A percentile compares a stretch with the other conserved stretches of the same genome.
phyloP scores from a whole-genome alignment of 2,329 filamentous ascomycete species.

The Diplocarpon rosae region DNA sequence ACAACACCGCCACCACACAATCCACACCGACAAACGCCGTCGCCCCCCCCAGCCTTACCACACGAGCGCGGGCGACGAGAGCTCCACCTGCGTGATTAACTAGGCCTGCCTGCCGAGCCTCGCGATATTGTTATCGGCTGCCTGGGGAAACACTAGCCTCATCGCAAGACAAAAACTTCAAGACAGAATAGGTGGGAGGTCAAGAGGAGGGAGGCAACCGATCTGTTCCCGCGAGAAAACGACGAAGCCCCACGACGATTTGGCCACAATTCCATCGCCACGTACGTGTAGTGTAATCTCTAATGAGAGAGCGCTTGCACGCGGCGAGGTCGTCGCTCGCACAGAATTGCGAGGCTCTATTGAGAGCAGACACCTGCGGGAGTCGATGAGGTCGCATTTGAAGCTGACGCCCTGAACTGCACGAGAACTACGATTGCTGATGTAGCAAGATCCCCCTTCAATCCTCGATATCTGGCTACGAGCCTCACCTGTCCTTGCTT shows the following conservation, averaged over 20 bases:
- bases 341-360: background rate
- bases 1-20: background rate
- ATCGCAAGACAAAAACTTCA: background rate
- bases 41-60: background rate
- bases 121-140: background rate
- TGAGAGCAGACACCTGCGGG: slow-evolving; percentile 5
- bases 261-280: background rate
- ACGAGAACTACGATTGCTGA: slow-evolving; percentile 12
- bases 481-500: slow-evolving; percentile 10
- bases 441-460: slow-evolving; percentile 14
- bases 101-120: background rate
- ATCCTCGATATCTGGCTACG: slow-evolving; percentile 12
- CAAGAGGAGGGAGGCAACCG: background rate
- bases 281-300: background rate
- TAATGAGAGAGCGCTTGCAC: background rate
- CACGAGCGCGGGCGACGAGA: background rate
- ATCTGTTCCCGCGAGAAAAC: background rate
- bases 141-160: background rate
- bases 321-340: background rate
- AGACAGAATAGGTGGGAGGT: background rate
- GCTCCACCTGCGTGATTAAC: background rate
- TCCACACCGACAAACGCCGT: background rate
- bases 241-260: background rate
- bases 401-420: slow-evolving; percentile 9
- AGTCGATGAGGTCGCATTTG: slow-evolving; percentile 16